A percentile compares a stretch with the other conserved stretches of the same genome.
These are phyloP conservation scores for Starmerella bacillaris DNA, from an alignment of 805 yeast genomes.

Conservation along the genomic window DNA sequence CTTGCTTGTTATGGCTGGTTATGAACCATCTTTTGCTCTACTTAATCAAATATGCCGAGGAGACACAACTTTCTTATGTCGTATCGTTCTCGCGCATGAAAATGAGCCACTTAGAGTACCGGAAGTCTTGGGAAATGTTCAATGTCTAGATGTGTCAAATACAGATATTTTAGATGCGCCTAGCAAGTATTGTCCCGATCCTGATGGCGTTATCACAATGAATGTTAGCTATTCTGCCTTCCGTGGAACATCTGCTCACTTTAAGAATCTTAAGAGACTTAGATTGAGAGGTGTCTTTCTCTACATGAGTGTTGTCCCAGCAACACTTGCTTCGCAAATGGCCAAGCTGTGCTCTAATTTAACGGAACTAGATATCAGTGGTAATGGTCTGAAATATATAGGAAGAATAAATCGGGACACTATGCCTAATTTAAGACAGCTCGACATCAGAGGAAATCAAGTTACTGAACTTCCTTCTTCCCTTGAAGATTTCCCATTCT, in stretches of 20 bases:
- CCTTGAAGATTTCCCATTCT: constrained; percentile 8
- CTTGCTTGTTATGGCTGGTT: constrained; percentile 12
- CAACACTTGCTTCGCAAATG: background rate
- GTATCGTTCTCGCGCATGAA: constrained; percentile 12
- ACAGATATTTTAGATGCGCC: constrained; percentile 14
- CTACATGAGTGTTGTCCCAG: background rate
- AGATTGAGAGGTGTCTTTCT: constrained; percentile 3
- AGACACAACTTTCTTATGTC: constrained; percentile 16
- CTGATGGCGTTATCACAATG: constrained; percentile 3
- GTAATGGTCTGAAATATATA: constrained; percentile 47
- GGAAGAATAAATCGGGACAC: constrained; percentile 30
- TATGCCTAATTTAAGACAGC: constrained; percentile 32
- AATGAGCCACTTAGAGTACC: constrained; percentile 13
- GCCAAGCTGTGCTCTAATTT: constrained; percentile 27
- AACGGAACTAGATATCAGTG: constrained; percentile 51
- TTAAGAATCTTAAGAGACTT: constrained; percentile 5
- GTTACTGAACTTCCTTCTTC: constrained; percentile 34
- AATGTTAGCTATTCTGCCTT: constrained; percentile 12
- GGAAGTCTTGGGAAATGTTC: constrained; percentile 1
- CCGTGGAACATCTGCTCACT: constrained; percentile 3
- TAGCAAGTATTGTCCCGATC: constrained; percentile 4
- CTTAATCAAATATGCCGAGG: constrained; percentile 13
- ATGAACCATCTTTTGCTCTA: constrained; percentile 7
- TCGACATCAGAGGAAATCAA: constrained; percentile 68
- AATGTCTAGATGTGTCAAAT: constrained; percentile 5